Conservation (phyloP, 202 grass and related monocot species). For the Schoenoplectus triqueter region DNA sequence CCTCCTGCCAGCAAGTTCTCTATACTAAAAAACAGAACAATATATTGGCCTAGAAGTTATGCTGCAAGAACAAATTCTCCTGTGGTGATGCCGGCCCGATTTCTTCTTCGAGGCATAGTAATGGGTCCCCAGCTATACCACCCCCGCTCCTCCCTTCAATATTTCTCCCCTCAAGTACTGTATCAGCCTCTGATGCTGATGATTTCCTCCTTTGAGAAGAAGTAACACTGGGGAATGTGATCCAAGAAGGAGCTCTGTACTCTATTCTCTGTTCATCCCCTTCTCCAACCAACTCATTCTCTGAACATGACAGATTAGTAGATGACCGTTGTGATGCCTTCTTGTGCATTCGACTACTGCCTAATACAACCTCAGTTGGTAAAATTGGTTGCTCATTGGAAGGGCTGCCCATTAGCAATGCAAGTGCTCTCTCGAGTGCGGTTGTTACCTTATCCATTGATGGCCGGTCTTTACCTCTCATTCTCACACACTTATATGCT, state of each 20-base stretch:
- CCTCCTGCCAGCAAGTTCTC: constrained; percentile 21
- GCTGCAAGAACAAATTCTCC: constrained; percentile 89
- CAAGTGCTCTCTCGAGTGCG: constrained; percentile 84
- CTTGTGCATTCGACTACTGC: constrained; percentile 91
- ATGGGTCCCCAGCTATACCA: constrained; percentile 59
- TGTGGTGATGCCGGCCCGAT: constrained; percentile 80
- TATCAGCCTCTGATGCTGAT: constrained; percentile 86
- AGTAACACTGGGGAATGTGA: constrained; percentile 95
- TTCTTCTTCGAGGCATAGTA: constrained; percentile 97
- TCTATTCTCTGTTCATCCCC: constrained; percentile 74
- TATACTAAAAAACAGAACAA: constrained; percentile 30
- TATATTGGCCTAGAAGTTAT: constrained; percentile 74
- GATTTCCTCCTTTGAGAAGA: constrained; percentile 98
- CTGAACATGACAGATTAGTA: constrained; percentile 81
- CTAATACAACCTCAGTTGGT: constrained; percentile 91
- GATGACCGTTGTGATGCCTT: constrained; percentile 89
- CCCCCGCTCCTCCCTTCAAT: constrained; percentile 62
- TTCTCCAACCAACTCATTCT: constrained; percentile 72
- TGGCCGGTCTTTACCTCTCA: constrained; percentile 89
- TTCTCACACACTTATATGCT: constrained; percentile 93
- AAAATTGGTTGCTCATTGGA: constrained; percentile 89
- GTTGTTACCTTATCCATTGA: constrained; percentile 99
- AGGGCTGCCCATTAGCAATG: constrained; percentile 88
- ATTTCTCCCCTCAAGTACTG: constrained; percentile 59
- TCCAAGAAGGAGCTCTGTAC: constrained; percentile 95